Percentiles rank a stretch among this genome's conserved stretches.
phyloP scores from a whole-genome alignment of 2,329 filamentous ascomycete genomes.

The Sporothrix schenckii region DNA sequence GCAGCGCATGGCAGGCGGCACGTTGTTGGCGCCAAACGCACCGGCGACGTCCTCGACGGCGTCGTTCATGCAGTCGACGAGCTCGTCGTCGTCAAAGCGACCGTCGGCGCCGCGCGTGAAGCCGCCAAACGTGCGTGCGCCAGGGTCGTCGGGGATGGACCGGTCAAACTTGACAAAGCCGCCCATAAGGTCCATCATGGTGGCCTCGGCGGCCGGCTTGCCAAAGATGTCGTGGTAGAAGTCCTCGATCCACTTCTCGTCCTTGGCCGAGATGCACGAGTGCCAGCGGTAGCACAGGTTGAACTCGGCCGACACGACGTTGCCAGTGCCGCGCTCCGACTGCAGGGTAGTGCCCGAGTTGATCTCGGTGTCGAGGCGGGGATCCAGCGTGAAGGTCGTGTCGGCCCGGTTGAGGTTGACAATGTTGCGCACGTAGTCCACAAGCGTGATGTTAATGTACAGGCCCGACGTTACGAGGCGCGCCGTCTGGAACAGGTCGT shows the following conservation, averaged over 20 bases:
- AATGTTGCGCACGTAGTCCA: constrained; percentile 79
- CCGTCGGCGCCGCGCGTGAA: constrained; percentile 68
- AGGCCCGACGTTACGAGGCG: constrained; percentile 73
- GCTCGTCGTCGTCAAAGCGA: constrained; percentile 72
- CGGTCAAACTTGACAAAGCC: constrained; percentile 66
- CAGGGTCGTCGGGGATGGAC: constrained; percentile 66
- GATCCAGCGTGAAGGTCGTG: constrained; percentile 80
- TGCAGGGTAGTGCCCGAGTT: constrained; percentile 57
- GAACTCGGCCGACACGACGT: constrained; percentile 85
- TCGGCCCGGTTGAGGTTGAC: constrained; percentile 72
- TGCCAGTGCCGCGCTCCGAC: constrained; percentile 73
- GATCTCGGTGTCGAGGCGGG: constrained; percentile 67
- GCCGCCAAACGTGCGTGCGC: constrained; percentile 67
- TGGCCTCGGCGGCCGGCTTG: constrained; percentile 60
- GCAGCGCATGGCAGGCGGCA: constrained; percentile 71
- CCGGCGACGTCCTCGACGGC: constrained; percentile 77
- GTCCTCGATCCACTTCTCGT: constrained; percentile 78
- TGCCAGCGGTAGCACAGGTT: constrained; percentile 89
- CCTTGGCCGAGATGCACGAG: constrained; percentile 71
- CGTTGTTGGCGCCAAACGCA: constrained; percentile 73
- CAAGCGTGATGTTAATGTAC: constrained; percentile 76
- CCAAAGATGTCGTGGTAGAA: constrained; percentile 67
- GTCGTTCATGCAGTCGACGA: constrained; percentile 68
- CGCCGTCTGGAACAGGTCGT: constrained; percentile 78
- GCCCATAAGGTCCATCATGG: constrained; percentile 62